These are phyloP conservation scores for Desmodesmus armatus DNA, from an alignment of 139 green algal genomes.

Conservation along the genomic window DNA sequence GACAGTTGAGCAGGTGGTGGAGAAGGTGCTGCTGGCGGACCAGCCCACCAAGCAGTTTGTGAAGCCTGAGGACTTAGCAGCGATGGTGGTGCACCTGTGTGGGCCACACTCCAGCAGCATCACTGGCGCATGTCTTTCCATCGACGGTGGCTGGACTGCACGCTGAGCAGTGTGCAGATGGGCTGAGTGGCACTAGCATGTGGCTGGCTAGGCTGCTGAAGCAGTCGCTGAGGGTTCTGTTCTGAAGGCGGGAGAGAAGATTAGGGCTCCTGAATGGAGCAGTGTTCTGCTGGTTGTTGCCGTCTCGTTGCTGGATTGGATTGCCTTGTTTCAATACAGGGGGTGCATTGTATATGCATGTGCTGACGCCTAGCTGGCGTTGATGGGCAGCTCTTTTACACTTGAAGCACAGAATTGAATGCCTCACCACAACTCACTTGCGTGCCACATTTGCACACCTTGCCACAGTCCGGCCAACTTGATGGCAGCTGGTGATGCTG, in stretches of 20 bases:
- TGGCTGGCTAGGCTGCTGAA: neutral
- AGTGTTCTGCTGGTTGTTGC: too few relatives aligned
- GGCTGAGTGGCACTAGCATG: neutral
- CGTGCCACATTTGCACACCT: too few relatives aligned
- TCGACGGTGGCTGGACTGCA: slow-evolving; percentile 80
- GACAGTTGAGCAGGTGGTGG: slow-evolving; percentile 73
- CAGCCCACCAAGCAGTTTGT: slow-evolving; percentile 94
- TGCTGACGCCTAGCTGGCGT: too few relatives aligned
- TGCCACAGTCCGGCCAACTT: too few relatives aligned
- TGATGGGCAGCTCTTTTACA: too few relatives aligned
- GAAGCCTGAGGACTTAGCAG: slow-evolving; percentile 71
- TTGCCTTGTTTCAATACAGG: too few relatives aligned
- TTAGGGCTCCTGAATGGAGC: too few relatives aligned
- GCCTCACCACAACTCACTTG: too few relatives aligned
- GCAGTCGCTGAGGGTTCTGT: neutral
- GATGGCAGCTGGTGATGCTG: too few relatives aligned
- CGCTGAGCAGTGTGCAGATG: slow-evolving; percentile 35
- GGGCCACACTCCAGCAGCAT: slow-evolving; percentile 80
- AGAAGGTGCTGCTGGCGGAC: slow-evolving; percentile 88
- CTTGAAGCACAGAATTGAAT: too few relatives aligned
- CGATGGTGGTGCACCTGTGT: slow-evolving; percentile 77
- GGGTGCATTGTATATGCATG: too few relatives aligned
- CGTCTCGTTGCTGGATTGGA: too few relatives aligned
- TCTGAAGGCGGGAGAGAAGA: neutral
- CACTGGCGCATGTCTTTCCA: slow-evolving; percentile 83